Conservation (phyloP, 345 rosid genomes). For the Syzygium aqueum region DNA sequence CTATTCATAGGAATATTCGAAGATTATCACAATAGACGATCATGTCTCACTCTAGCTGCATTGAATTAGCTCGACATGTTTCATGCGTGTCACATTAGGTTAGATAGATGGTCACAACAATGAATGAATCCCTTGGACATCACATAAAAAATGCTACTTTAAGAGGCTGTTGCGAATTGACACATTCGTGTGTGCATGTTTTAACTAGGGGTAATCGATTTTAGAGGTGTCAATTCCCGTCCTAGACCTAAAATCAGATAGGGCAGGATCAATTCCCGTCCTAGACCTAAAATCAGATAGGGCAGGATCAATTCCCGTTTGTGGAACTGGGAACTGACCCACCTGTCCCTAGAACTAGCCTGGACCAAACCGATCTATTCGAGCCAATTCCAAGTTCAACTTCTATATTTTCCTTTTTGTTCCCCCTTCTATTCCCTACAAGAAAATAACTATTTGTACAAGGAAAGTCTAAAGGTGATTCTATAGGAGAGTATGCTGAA, state of each 20-base stretch:
- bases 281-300: neutral
- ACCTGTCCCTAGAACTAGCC: neutral
- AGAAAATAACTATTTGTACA: neutral
- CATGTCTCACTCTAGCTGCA: neutral
- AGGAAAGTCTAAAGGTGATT: neutral
- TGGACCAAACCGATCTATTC: neutral
- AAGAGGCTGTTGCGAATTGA: neutral
- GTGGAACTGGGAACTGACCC: too few relatives aligned
- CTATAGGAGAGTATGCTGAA: neutral
- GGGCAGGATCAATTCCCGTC: neutral
- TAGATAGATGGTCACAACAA: neutral
- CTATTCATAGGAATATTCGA: neutral
- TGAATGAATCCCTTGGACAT: neutral
- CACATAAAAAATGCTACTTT: neutral
- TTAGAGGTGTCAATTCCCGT: neutral
- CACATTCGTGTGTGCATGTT: neutral
- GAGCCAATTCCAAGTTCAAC: neutral
- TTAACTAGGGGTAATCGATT: neutral
- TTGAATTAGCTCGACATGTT: neutral
- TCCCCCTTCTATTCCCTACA: neutral
- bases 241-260: neutral
- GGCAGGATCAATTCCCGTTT: neutral
- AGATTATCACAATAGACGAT: neutral
- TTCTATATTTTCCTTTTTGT: accelerated
- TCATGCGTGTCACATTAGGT: neutral